Base-by-base conservation (phyloP, 1,284 basidiomycete species). In the Nidula niveotomentosa region DNA sequence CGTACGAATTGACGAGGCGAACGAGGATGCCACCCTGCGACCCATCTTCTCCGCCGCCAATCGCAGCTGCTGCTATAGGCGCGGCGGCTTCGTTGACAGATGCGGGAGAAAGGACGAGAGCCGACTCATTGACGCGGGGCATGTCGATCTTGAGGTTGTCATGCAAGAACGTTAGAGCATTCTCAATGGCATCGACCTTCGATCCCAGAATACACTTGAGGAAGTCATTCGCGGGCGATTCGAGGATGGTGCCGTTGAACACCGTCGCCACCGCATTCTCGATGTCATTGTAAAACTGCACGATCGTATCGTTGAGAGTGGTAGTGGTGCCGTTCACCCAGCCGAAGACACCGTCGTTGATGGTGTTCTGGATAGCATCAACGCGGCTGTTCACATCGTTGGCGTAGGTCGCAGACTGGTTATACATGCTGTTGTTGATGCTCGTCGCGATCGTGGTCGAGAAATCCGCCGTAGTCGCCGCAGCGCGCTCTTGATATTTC, bases 281-380 rank as follows among this genome's bases (percentile, higher is more conserved):
- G 41, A 93, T 73, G 55, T 92, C 91, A 51, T 73, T 73, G 69
- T 93, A 93, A 69, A 93, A 91, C 47, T 73, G 75, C 66, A 83
- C 85, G 62, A 94, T 76, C 5, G 93, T 90, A 58, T 74, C 76
- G 70, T 99, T 99, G 60, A 99, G 83, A 6, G 88, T 88, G 4
- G 84, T 84, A 0, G 94, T 96, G 1, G 96, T 97, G n/a, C 79
- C 83, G 65, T 97, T 94, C 51, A 98, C 87, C 96, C 95, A 98
- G 13, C 92, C 90, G 58, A 98, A 96, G 46, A 98, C 71, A 13
- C 92, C 90, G 37, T 91, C 73, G 69, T 98, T 94, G 69, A 98
- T 85, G 9, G 84, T 81, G 37, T 76, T 75, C 70, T 98, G 90
- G 51, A 93, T 79, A 30, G 64, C 63, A 44, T 82, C 76, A 34